A percentile compares a stretch with the other conserved stretches of the same genome.
Evolutionary conservation across 1,284 basidiomycete species (phyloP).

Genomic region (Golubevia pallescens): DNA sequence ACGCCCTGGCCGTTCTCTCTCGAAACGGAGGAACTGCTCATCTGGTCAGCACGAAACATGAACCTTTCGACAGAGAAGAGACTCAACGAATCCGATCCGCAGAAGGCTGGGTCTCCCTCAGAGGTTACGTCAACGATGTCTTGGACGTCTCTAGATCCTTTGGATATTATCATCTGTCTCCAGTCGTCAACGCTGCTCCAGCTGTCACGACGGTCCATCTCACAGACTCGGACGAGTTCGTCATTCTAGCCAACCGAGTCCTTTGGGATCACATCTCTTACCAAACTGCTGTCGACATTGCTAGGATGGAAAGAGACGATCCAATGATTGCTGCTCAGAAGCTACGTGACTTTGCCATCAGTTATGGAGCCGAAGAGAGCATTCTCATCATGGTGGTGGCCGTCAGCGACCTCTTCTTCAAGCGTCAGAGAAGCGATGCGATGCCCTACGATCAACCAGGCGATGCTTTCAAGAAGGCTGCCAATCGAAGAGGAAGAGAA

Average conservation of each 20-base stretch:
- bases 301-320: slow-evolving; percentile 80
- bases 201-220: slow-evolving; percentile 77
- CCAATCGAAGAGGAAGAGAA: slow-evolving; percentile 31
- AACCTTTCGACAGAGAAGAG: slow-evolving; percentile 87
- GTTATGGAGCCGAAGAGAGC: slow-evolving; percentile 91
- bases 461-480: slow-evolving; percentile 46
- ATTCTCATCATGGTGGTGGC: slow-evolving; percentile 98
- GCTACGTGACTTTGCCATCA: slow-evolving; percentile 92
- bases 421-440: slow-evolving; percentile 12
- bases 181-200: slow-evolving; percentile 88
- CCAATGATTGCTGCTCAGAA: slow-evolving; percentile 98
- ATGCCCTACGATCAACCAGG: slow-evolving; percentile 18
- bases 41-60: slow-evolving; percentile 81
- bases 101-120: slow-evolving; percentile 95
- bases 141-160: slow-evolving; percentile 90
- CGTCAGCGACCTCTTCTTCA: slow-evolving; percentile 77
- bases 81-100: slow-evolving; percentile 84
- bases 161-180: slow-evolving; percentile 89
- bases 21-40: slow-evolving; percentile 77
- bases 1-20: slow-evolving; percentile 87
- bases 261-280: slow-evolving; percentile 94
- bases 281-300: slow-evolving; percentile 96
- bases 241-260: slow-evolving; percentile 91
- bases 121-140: slow-evolving; percentile 90
- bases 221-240: slow-evolving; percentile 88